phyloP scores from a whole-genome alignment of 2,329 filamentous ascomycete genomes.

The Apiospora kogelbergensis region DNA sequence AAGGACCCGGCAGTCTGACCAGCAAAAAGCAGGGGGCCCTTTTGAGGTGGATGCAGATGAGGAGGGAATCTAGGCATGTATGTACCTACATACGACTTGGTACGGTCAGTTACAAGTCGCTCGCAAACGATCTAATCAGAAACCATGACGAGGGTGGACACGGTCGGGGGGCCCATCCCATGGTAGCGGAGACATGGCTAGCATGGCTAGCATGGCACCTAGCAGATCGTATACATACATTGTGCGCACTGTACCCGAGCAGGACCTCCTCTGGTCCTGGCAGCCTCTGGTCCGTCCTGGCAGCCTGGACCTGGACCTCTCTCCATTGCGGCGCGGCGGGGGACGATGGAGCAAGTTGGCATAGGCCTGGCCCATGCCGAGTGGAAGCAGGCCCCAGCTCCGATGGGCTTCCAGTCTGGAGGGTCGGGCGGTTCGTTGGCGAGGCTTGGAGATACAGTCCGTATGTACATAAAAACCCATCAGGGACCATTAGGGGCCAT shows the following conservation, averaged over 20 bases:
- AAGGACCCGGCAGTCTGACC: conserved; percentile 11
- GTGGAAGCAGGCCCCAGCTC: not conserved
- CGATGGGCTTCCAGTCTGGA: not conserved
- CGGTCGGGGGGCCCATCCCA: not conserved
- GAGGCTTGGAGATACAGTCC: not conserved
- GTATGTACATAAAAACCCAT: too few species aligned
- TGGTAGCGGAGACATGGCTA: not conserved
- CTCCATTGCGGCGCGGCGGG: conserved; percentile 1
- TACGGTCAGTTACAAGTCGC: not conserved
- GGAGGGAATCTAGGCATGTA: too few species aligned
- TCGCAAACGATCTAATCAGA: conserved; percentile 11
- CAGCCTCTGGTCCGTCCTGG: too few species aligned
- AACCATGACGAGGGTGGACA: not conserved
- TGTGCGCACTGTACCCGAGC: not conserved
- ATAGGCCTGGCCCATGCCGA: conserved; percentile 7
- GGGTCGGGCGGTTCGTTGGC: not conserved
- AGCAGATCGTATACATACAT: not conserved
- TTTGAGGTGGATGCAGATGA: not conserved
- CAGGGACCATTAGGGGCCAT: not conserved
- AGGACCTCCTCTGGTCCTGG: not conserved
- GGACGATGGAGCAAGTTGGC: not conserved
- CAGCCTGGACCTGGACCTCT: not conserved
- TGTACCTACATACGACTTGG: not conserved
- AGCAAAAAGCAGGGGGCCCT: not conserved
- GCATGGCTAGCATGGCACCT: not conserved